Base-by-base conservation (phyloP, 495 filamentous ascomycete genomes). In the Acidomyces sp. region DNA sequence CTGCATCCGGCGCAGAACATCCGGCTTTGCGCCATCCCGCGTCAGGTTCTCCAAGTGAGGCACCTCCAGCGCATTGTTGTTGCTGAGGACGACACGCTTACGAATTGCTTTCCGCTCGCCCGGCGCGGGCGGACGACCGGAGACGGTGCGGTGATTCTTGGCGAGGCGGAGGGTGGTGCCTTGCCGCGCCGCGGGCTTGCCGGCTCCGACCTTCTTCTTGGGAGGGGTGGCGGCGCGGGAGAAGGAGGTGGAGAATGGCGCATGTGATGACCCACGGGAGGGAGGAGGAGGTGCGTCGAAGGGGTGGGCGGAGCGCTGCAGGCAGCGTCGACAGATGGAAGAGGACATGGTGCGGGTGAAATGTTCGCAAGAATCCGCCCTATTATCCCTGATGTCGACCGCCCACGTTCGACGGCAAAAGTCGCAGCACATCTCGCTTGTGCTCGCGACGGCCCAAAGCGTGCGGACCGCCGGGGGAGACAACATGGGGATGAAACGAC, bases 1-100 rank as follows among this genome's bases (percentile, higher is more conserved):
- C 11, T 74, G 64, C 10, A 65, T 58, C 20, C 63, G 46, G 39
- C 75, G 62, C 18, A 69, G 54, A 39, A 16, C 26, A 6, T 23
- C 53, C 4, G 20, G 37, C 13, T 33, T 26, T 19, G 35, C 41
- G 23, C 62, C 71, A 41, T 74, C 65, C 9, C 62, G 52, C 2
- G 63, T 68, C 30, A 93, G 51, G 15, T 81, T 67, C 46, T 62
- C 53, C 56, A 92, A 62, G 15, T 72, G 78, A 18, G 62, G 55
- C 20, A 94, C 74, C 49, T 75, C 73, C 16, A 93, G 65, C 25
- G 90, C 90, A 64, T 94, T 96, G 53, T 80, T 78, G 62, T 96
- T 97, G 62, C 79, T 90, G 28, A 97, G 71, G 22, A 88, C 76
- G 44, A 97, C 80, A 40, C 82, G 74, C 65, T 92, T 95, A 47